Evolutionary conservation across 768 basidiomycete genomes (phyloP).

Genomic region (Boletus sensibilis): DNA sequence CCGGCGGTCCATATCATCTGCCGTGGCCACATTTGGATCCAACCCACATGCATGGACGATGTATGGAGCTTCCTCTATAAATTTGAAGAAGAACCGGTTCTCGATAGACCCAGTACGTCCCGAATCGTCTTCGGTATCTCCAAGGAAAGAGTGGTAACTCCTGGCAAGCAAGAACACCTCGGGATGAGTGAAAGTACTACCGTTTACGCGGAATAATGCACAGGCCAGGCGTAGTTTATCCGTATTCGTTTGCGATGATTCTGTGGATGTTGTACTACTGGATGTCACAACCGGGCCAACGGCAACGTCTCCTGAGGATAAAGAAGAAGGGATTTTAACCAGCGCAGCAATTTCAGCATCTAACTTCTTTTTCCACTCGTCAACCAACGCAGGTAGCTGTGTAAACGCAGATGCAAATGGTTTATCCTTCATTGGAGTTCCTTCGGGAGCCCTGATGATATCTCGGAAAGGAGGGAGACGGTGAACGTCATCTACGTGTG

Average conservation of each 20-base stretch:
- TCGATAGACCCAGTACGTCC: not conserved
- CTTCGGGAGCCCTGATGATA: not conserved
- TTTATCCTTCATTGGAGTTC: not conserved
- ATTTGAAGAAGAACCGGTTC: not conserved
- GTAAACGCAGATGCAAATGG: conserved; percentile 7
- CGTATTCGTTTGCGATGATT: not conserved
- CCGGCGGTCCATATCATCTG: conserved; percentile 10
- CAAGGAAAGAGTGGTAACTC: not conserved
- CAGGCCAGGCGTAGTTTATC: conserved; percentile 10
- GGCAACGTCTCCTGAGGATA: not conserved
- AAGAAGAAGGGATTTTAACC: not conserved
- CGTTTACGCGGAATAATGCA: not conserved
- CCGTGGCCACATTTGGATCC: conserved; percentile 6
- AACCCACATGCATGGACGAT: conserved; percentile 6
- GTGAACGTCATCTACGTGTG: not conserved
- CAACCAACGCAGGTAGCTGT: conserved; percentile 4
- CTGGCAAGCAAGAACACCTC: not conserved
- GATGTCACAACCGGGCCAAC: not conserved
- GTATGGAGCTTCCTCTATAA: not conserved
- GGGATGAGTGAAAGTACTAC: not conserved
- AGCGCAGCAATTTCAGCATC: conserved; percentile 7
- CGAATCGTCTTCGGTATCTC: too few relatives aligned
- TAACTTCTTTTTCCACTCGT: conserved; percentile 6
- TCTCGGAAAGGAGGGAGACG: not conserved
- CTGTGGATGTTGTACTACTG: not conserved